Conservation (phyloP, 306 rosid genomes). For the Dicorynia guianensis region DNA sequence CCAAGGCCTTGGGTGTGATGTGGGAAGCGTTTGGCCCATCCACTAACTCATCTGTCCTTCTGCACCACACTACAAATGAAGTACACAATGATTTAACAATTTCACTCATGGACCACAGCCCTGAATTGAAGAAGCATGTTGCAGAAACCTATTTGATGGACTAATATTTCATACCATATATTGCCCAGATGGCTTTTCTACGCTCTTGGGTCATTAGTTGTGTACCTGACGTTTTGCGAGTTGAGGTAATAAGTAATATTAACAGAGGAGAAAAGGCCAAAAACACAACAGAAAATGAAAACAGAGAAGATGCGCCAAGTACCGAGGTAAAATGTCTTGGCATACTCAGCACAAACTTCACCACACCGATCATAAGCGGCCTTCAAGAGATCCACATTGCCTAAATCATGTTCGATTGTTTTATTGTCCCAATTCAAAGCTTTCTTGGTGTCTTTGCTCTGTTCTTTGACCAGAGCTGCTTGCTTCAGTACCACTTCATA, state of each 20-base stretch:
- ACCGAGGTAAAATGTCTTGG: constrained; percentile 95
- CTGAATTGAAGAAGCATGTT: background rate
- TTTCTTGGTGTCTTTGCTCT: constrained; percentile 39
- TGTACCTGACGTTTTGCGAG: constrained; percentile 64
- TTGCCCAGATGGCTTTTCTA: constrained; percentile 91
- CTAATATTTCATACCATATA: constrained; percentile 67
- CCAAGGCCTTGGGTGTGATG: constrained; percentile 92
- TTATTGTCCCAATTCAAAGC: constrained; percentile 44
- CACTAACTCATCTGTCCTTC: constrained; percentile 95
- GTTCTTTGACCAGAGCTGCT: constrained; percentile 76
- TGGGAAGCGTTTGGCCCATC: constrained; percentile 96
- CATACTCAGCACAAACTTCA: constrained; percentile 95
- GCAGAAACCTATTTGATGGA: background rate
- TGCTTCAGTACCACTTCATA: constrained; percentile 90
- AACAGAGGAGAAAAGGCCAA: constrained; percentile 11
- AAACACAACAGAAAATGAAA: background rate
- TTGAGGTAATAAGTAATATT: constrained; percentile 25
- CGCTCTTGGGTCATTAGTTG: constrained; percentile 90
- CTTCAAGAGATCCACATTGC: constrained; percentile 64
- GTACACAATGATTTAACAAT: constrained; percentile 14
- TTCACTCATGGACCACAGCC: constrained; percentile 21
- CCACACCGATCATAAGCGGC: constrained; percentile 89
- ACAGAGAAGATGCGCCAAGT: background rate
- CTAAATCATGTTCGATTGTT: constrained; percentile 48
- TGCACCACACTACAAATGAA: constrained; percentile 82